Base-by-base conservation (phyloP, 306 rosid genomes). In the Hylodesmum podocarpum region DNA sequence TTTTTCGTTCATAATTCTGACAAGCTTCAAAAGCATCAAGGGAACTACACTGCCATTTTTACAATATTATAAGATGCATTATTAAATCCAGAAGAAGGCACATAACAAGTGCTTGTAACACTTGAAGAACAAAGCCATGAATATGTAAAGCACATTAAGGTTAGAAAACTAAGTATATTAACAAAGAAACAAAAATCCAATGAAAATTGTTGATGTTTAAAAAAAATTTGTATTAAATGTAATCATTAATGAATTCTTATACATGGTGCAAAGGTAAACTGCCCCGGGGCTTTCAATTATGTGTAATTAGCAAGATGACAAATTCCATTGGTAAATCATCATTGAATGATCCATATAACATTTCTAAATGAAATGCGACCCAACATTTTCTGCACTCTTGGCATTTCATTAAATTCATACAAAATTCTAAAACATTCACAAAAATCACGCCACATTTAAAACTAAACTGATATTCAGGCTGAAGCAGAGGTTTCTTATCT, bases 101-200 rank as follows among this genome's bases (percentile, higher is more conserved):
- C 55, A 55, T 44, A 15, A 74, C 31, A 69, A 70, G 53, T 22
- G 31, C 24, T 54, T 8, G 37, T 46, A 65, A 65, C 62, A 46
- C 54, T 36, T 47, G 8, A 18, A 54, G 37, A 54, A 53, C 80
- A 76, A 36, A 50, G 31, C 25, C 72, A 75, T 62, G 49, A 44
- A 51, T 28, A 77, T 47, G 50, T 68, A 37, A 55, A 57, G n/a
- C 14, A 25, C 29, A 19, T 4, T 15, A 6, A 43, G 1, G 12
- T 15, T 27, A 41, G 61, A 36, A 44, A 8, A 16, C 16, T 47
- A 78, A 16, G 33, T 25, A 62, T 36, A 44, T 49, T 18, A n/a
- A 19, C 70, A 50, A 39, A 49, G 43, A 78, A 58, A 68, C 25
- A 59, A 47, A 37, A 22, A 63, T n/a, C 46, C 41, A 55, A 54